phyloP scores from a whole-genome alignment of 495 filamentous ascomycete genomes.

The Neurospora sp. region DNA sequence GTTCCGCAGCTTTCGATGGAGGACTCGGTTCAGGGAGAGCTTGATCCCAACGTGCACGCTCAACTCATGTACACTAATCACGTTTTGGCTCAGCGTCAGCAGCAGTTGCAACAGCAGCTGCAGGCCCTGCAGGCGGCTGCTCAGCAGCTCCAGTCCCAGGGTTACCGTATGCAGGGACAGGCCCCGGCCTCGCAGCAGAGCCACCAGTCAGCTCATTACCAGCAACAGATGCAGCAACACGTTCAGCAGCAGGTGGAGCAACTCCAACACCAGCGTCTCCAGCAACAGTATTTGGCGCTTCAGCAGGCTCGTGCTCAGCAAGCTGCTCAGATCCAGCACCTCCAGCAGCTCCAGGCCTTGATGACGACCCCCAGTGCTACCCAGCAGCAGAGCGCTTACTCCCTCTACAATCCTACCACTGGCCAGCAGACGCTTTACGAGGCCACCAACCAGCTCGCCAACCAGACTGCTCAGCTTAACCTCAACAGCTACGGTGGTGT shows the following conservation, averaged over 20 bases:
- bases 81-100: slow-evolving; percentile 79
- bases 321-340: slow-evolving; percentile 23
- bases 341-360: slow-evolving; percentile 65
- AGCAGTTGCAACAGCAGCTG: slow-evolving; percentile 59
- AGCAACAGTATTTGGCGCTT: neutral
- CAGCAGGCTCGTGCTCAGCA: neutral
- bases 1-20: slow-evolving; percentile 67
- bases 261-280: slow-evolving; percentile 26
- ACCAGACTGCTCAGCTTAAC: slow-evolving; percentile 19
- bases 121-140: slow-evolving; percentile 47
- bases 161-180: slow-evolving; percentile 48
- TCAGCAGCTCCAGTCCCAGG: slow-evolving; percentile 79
- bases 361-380: slow-evolving; percentile 35
- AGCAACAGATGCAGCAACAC: slow-evolving; percentile 28
- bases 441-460: slow-evolving; percentile 25
- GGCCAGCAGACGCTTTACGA: slow-evolving; percentile 63
- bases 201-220: slow-evolving; percentile 32
- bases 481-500: slow-evolving; percentile 15
- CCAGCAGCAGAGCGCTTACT: slow-evolving; percentile 52
- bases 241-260: slow-evolving; percentile 26
- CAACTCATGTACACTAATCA: slow-evolving; percentile 77
- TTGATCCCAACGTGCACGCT: slow-evolving; percentile 74
- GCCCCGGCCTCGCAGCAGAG: slow-evolving; percentile 31
- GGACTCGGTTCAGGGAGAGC: slow-evolving; percentile 51
- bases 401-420: slow-evolving; percentile 72